Evolutionary conservation across 78 protist genomes (phyloP).

Genomic region (Emiliania huxleyi): DNA sequence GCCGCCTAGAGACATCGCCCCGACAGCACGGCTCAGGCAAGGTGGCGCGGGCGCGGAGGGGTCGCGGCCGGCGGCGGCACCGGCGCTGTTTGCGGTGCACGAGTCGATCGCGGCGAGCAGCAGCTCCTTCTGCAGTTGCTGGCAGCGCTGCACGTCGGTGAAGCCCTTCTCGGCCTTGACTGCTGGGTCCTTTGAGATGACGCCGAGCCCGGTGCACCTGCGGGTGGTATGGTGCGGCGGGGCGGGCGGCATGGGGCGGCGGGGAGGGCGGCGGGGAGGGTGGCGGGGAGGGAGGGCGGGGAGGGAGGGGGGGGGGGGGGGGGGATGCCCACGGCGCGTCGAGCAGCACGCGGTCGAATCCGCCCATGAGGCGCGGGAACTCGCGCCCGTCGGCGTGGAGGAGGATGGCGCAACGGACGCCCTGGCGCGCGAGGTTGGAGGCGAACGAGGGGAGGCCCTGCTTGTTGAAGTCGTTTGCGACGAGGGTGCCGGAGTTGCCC

Average conservation of each 20-base stretch:
- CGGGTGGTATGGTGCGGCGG: too few relatives aligned
- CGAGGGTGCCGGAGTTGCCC: constrained; percentile 35
- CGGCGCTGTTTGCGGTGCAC: constrained; percentile 73
- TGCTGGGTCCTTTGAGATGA: constrained; percentile 90
- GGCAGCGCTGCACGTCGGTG: constrained; percentile 76
- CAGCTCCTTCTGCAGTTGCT: constrained; percentile 91
- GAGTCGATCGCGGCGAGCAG: constrained; percentile 95
- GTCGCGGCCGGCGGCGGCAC: constrained; percentile 92
- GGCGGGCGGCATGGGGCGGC: too few relatives aligned
- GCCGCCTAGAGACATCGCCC: background rate
- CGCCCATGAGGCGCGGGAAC: constrained; percentile 68
- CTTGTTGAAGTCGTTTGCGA: constrained; percentile 93
- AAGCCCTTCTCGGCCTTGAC: constrained; percentile 61
- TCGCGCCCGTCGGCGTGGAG: constrained; percentile 84
- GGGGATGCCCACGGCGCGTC: constrained; percentile 99
- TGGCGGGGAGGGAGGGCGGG: too few relatives aligned
- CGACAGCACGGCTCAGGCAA: background rate
- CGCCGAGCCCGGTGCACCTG: constrained; percentile 98
- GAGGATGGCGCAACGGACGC: constrained; percentile 46
- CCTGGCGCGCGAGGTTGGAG: constrained; percentile 84
- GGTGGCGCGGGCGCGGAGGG: constrained; percentile 90
- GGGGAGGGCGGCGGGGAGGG: too few relatives aligned
- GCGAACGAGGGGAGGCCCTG: constrained; percentile 80
- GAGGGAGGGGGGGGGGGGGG: too few relatives aligned
- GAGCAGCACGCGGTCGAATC: constrained; percentile 94